These are phyloP conservation scores for Yamagishiella unicocca DNA, from an alignment of 139 green algal species.

Conservation along the genomic window DNA sequence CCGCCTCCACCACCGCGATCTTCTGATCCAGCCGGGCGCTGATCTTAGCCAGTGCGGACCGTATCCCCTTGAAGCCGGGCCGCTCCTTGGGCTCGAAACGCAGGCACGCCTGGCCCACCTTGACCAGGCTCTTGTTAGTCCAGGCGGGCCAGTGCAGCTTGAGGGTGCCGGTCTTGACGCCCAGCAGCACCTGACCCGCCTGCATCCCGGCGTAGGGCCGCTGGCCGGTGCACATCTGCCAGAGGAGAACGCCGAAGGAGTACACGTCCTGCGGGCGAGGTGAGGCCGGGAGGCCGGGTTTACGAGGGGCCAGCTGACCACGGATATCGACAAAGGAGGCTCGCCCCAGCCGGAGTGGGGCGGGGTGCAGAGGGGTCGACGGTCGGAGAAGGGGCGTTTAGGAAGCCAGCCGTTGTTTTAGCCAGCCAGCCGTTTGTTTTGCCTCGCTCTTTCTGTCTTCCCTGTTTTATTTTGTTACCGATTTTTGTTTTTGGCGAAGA, in stretches of 20 bases:
- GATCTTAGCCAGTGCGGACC: slow-evolving; percentile 32
- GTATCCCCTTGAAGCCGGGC: slow-evolving; percentile 41
- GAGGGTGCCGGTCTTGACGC: slow-evolving; percentile 49
- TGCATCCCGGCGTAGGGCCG: slow-evolving; percentile 53
- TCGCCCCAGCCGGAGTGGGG: too few relatives aligned
- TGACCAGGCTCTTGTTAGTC: slow-evolving; percentile 34
- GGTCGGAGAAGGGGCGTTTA: too few relatives aligned
- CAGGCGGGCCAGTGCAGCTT: slow-evolving; percentile 47
- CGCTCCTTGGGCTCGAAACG: slow-evolving; percentile 47
- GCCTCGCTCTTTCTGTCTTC: too few relatives aligned
- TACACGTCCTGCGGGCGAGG: slow-evolving; percentile 42
- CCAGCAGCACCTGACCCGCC: slow-evolving; percentile 51
- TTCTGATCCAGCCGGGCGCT: slow-evolving; percentile 13
- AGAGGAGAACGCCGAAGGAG: slow-evolving; percentile 53
- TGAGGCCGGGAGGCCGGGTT: background rate
- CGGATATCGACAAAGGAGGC: too few relatives aligned
- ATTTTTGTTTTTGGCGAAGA: too few relatives aligned
- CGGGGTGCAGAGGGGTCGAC: too few relatives aligned
- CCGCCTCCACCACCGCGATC: slow-evolving; percentile 25
- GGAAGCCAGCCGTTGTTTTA: too few relatives aligned
- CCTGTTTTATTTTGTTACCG: too few relatives aligned
- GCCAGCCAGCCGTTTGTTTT: too few relatives aligned
- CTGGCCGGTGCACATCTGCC: slow-evolving; percentile 52
- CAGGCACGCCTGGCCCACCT: slow-evolving; percentile 42
- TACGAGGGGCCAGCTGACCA: too few relatives aligned